Base-by-base conservation (phyloP, 768 basidiomycete species). In the Pulveroboletus sp. region DNA sequence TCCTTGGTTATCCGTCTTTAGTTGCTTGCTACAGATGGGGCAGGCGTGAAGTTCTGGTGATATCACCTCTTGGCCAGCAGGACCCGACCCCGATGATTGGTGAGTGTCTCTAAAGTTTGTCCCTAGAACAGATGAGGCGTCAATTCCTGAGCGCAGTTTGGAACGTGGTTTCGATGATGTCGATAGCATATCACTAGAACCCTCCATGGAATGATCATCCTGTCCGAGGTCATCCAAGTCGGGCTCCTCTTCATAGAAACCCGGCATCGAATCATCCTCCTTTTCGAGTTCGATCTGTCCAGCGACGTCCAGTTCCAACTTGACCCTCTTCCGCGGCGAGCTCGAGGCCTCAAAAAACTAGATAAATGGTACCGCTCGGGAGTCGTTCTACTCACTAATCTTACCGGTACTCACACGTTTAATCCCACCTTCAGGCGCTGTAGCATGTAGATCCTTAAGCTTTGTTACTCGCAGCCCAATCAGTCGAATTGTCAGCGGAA, bases 381-480 rank as follows among this genome's bases (percentile, higher is more conserved):
- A 39, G 36, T 37, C 38, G 25, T 27, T 27, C 16, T 33, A 20
- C 34, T 36, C 24, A 33, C 14, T 16, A 43, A 9, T 20, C 24
- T 48, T 47, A 11, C 24, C n/a, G 14, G n/a, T 17, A 62, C 76
- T 44, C 60, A 91, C 93, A 47, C 82, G 77, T 64, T 87, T 86
- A 52, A 97, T 91, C 1, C 90, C 87, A 44, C 65, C 72, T 5
- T 59, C 35, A 12, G 73, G 64, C 34, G 73, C 67, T 37, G 61
- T 50, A 6, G 74, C 74, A 49, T 78, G 77, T 25, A 94, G 68
- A 68, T 99, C 95, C 61, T 89, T 90, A 56, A 99, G 70, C 53
- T 90, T 94, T 4, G 90, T 94, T 10, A 95, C 76, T 38, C 94
- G 75, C 23, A 99, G 70, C 6, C 95, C 95, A 54, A 99, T 86